phyloP scores from a whole-genome alignment of 495 filamentous ascomycete species.

The Cercophora newfieldiana region DNA sequence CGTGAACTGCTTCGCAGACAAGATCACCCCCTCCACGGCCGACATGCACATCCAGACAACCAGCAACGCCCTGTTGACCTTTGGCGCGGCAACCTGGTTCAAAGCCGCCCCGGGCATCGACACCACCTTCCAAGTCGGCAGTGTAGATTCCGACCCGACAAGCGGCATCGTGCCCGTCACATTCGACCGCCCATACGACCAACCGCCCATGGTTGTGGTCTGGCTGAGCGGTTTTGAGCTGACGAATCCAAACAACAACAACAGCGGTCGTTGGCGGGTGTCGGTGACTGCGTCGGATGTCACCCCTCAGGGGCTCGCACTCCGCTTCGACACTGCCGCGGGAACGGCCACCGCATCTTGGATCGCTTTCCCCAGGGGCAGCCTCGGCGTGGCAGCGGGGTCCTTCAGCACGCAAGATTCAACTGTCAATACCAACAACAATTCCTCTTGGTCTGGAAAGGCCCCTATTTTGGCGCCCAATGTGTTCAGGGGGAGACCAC shows the following conservation, averaged over 20 bases:
- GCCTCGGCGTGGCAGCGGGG: not conserved
- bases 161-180: slow-evolving; percentile 1
- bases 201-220: slow-evolving; percentile 10
- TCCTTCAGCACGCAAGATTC: slow-evolving; percentile 7
- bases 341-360: not conserved
- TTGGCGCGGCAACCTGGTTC: slow-evolving; percentile 9
- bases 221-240: slow-evolving; percentile 13
- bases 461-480: not conserved
- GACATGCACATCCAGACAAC: slow-evolving; percentile 14
- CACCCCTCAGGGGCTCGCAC: not conserved
- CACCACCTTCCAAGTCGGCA: slow-evolving; percentile 4
- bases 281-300: slow-evolving; percentile 1
- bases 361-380: not conserved
- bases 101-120: not conserved
- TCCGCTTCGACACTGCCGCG: slow-evolving; percentile 6
- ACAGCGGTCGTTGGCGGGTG: too few relatives aligned
- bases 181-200: slow-evolving; percentile 5
- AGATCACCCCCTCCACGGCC: slow-evolving; percentile 8
- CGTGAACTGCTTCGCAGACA: not conserved
- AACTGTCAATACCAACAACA: not conserved
- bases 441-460: not conserved
- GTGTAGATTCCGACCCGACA: not conserved
- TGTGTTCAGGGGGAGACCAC: not conserved
- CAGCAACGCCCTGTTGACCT: not conserved
- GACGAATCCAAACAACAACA: not conserved